Evolutionary conservation across 2,329 filamentous ascomycete genomes (phyloP), one percentile per base, ranked within the genome.

Genomic region (Dactylella cylindrospora): DNA sequence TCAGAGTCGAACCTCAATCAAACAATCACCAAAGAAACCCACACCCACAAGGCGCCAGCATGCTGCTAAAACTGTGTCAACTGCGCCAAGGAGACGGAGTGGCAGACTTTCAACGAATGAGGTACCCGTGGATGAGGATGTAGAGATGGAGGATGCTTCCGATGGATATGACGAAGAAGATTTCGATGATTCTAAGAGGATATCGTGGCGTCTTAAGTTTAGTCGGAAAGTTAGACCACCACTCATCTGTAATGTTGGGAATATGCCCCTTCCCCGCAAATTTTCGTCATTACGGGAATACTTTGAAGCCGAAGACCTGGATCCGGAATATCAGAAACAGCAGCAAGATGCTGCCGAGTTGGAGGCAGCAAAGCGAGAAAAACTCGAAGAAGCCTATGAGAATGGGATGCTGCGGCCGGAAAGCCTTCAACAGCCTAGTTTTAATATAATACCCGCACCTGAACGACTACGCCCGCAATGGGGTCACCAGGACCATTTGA

Each of bases 401-500:
- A 81, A 84, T 3, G 90, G 90, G 12, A 88, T 89, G 1, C 71
- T 90, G 3, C 77, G 96, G 22, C 89, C 85, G 44, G 75, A 79
- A 49, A 83, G 60, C 78, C 79, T 60, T 91, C 87, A 70, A 84
- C 84, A 2, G 75, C 85, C 19, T 93, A 54, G 33, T 15, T 26
- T 31, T 23, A 41, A 61, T 5, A 26, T 87, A 67, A 78, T 84
- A 13, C 86, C 87, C 0, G 87, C 43, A 8, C 76, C 76, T 60
- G 84, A 88, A 53, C 86, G 94, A 68, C 87, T 87, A 0, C 80
- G 83, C 0, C 79, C 80, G 46, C 88, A 93, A 69, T 97, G 88
- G 77, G 84, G 86, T n/a, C 90, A 94, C 67, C 80, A 83, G 70
- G 90, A 97, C 70, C 88, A 97, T 70, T 78, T 97, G 47, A 78